Conservation (phyloP, 2,329 filamentous ascomycete genomes). For the Diaporthe longicolla region DNA sequence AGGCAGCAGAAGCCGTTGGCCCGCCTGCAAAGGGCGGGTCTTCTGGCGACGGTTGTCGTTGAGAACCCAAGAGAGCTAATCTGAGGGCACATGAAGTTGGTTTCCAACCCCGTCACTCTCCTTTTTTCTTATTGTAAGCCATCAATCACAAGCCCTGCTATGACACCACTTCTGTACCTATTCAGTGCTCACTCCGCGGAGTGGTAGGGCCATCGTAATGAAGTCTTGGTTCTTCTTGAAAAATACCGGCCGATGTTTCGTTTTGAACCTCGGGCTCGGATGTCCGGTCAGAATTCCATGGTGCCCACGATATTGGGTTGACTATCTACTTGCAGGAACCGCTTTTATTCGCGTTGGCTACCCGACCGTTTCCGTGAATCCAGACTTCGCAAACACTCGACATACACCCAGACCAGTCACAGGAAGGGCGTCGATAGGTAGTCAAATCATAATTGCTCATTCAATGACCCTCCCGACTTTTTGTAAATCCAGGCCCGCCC, state of each 20-base stretch:
- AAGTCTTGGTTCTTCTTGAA: too few relatives aligned
- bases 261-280: background rate
- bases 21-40: conserved; percentile 30
- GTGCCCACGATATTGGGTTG: too few relatives aligned
- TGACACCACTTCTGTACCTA: background rate
- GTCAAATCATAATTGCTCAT: conserved; percentile 34
- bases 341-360: too few relatives aligned
- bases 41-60: conserved; percentile 51
- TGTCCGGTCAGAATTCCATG: too few relatives aligned
- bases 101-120: background rate
- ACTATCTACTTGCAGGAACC: background rate
- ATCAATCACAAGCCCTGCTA: background rate
- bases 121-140: background rate
- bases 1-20: conserved; percentile 51
- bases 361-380: too few relatives aligned
- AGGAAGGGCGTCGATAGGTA: background rate
- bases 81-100: conserved; percentile 51
- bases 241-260: background rate
- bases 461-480: conserved; percentile 37
- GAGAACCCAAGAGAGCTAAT: conserved; percentile 60
- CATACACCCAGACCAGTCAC: background rate
- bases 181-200: background rate
- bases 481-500: conserved; percentile 33
- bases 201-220: too few relatives aligned
- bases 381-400: background rate